Evolutionary conservation across 768 basidiomycete species (phyloP).

Genomic region (Russula sp.): DNA sequence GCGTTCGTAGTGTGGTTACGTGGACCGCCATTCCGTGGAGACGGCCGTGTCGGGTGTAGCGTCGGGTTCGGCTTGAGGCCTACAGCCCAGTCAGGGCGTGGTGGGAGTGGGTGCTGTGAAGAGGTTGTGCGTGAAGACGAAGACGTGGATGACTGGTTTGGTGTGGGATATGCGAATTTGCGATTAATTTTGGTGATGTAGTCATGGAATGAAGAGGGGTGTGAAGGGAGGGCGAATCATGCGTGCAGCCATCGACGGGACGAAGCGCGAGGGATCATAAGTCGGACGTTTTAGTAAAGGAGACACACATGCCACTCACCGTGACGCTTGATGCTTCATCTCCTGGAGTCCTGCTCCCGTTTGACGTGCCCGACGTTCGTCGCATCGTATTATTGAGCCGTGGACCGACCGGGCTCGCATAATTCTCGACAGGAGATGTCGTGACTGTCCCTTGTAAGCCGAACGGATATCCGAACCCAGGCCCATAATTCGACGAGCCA

Average conservation of each 20-base stretch:
- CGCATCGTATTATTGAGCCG: constrained; percentile 49
- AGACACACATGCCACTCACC: constrained; percentile 33
- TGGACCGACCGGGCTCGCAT: constrained; percentile 53
- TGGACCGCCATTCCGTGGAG: constrained; percentile 49
- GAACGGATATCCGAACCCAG: constrained; percentile 46
- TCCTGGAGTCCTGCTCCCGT: constrained; percentile 53
- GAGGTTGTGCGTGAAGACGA: constrained; percentile 73
- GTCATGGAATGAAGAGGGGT: neutral
- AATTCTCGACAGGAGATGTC: constrained; percentile 20
- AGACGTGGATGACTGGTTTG: constrained; percentile 61
- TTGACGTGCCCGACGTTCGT: constrained; percentile 45
- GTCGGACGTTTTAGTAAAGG: neutral
- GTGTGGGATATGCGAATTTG: neutral
- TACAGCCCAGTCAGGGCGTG: constrained; percentile 86
- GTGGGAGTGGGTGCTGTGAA: constrained; percentile 71
- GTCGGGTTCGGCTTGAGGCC: constrained; percentile 74
- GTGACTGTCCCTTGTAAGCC: constrained; percentile 25
- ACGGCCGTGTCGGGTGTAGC: constrained; percentile 41
- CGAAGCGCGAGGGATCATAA: neutral
- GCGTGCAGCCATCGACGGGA: neutral
- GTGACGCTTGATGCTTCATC: constrained; percentile 75
- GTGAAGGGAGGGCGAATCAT: neutral
- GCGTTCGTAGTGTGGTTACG: constrained; percentile 32
- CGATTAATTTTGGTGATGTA: neutral
- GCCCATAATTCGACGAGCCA: constrained; percentile 59